Conservation (phyloP, 2,329 filamentous ascomycete genomes). For the Fusarium protoensiforme region DNA sequence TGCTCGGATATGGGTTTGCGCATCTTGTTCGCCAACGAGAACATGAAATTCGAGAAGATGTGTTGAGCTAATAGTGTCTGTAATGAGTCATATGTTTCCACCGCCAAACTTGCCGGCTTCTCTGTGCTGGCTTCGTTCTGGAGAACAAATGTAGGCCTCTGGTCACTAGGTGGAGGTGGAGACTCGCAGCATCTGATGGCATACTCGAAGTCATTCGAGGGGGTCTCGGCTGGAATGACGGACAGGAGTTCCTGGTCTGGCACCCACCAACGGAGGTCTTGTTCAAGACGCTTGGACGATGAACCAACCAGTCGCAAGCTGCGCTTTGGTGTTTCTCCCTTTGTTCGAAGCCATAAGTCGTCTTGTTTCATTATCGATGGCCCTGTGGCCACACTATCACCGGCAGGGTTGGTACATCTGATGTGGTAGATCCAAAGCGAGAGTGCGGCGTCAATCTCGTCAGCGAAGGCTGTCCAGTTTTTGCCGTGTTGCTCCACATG, state of each 20-base stretch:
- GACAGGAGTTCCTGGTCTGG: background rate
- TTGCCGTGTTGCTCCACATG: background rate
- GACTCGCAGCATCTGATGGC: background rate
- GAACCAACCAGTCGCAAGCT: background rate
- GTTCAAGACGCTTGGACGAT: background rate
- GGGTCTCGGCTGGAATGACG: background rate
- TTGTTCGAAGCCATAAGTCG: background rate
- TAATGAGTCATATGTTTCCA: background rate
- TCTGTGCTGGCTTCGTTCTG: background rate
- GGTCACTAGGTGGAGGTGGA: background rate
- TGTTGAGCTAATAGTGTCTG: background rate
- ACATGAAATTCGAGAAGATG: background rate
- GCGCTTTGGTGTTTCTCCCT: background rate
- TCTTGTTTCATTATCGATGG: background rate
- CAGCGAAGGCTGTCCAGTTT: background rate
- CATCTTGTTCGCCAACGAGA: background rate
- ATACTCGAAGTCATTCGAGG: background rate
- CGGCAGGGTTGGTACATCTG: background rate
- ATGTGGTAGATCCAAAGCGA: background rate
- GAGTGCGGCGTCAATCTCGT: background rate
- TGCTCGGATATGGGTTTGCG: background rate
- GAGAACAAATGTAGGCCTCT: background rate
- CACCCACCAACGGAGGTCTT: background rate
- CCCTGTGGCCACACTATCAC: background rate
- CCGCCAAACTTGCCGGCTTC: background rate